A percentile compares a stretch with the other conserved stretches of the same genome.
Conservation (phyloP, 2,329 filamentous ascomycete species). For the Didymella glomerata region DNA sequence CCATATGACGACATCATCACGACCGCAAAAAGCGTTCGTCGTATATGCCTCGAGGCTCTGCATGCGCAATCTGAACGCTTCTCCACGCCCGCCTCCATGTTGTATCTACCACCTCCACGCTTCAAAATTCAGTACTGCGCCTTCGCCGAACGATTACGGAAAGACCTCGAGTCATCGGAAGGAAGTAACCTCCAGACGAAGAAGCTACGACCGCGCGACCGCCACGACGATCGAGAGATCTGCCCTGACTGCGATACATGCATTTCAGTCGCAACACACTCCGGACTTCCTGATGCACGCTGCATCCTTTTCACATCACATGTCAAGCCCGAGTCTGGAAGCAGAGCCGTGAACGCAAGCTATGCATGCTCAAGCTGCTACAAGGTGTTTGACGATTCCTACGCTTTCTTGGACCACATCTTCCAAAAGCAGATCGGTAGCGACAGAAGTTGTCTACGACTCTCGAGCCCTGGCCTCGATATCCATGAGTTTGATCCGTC, state of each 20-base stretch:
- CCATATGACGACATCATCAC: slow-evolving; percentile 43
- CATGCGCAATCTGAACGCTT: slow-evolving; percentile 43
- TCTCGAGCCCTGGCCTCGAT: slow-evolving; percentile 30
- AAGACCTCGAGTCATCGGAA: slow-evolving; percentile 33
- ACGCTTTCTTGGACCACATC: slow-evolving; percentile 47
- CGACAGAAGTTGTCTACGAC: slow-evolving; percentile 40
- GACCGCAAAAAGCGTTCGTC: slow-evolving; percentile 44
- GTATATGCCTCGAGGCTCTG: slow-evolving; percentile 42
- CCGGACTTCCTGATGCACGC: slow-evolving; percentile 42
- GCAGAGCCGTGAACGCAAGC: slow-evolving; percentile 26
- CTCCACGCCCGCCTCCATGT: slow-evolving; percentile 26
- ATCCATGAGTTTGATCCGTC: slow-evolving; percentile 34
- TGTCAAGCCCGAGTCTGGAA: slow-evolving; percentile 12
- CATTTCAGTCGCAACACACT: slow-evolving; percentile 44
- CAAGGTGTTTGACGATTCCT: slow-evolving; percentile 47
- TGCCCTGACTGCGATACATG: slow-evolving; percentile 45
- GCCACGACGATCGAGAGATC: slow-evolving; percentile 46
- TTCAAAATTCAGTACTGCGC: slow-evolving; percentile 48
- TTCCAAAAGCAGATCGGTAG: slow-evolving; percentile 48
- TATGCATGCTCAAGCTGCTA: slow-evolving; percentile 49
- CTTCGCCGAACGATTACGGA: slow-evolving; percentile 41
- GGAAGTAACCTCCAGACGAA: slow-evolving; percentile 35
- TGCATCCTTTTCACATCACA: slow-evolving; percentile 46
- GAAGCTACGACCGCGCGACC: slow-evolving; percentile 40
- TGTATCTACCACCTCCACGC: slow-evolving; percentile 44